Percentiles rank a stretch among this genome's conserved stretches.
Evolutionary conservation across 2,329 filamentous ascomycete genomes (phyloP).

Genomic region (Byssothecium circinans): DNA sequence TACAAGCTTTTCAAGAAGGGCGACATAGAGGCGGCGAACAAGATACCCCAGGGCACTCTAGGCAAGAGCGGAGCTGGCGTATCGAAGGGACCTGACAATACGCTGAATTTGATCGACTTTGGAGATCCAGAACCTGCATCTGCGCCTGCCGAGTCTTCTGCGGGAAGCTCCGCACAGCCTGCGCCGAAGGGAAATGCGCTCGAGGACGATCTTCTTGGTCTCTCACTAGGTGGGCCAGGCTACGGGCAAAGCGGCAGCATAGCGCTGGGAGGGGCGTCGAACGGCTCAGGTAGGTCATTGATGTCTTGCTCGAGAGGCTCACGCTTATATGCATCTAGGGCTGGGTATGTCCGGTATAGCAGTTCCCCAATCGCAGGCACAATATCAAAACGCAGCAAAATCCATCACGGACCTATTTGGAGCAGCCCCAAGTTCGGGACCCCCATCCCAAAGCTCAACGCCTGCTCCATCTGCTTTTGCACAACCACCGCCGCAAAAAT

Average conservation of each 20-base stretch:
- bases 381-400: constrained; percentile 50
- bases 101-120: constrained; percentile 93
- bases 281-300: constrained; percentile 38
- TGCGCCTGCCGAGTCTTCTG: constrained; percentile 28
- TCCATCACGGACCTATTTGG: constrained; percentile 62
- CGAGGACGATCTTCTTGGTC: constrained; percentile 86
- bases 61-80: constrained; percentile 66
- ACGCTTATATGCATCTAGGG: constrained; percentile 24
- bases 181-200: constrained; percentile 64
- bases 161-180: constrained; percentile 47
- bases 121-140: constrained; percentile 65
- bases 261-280: constrained; percentile 71
- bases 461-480: constrained; percentile 49
- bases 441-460: constrained; percentile 47
- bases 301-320: neutral
- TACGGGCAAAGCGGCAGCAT: constrained; percentile 81
- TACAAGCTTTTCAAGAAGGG: constrained; percentile 97
- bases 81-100: constrained; percentile 68
- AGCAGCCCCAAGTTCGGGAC: constrained; percentile 49
- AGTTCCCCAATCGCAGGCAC: constrained; percentile 34
- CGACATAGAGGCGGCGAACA: constrained; percentile 79
- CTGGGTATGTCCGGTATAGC: constrained; percentile 38
- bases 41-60: constrained; percentile 79
- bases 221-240: constrained; percentile 70
- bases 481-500: constrained; percentile 37